phyloP scores from a whole-genome alignment of 257 asterid genomes.

The Solanum chmielewskii region DNA sequence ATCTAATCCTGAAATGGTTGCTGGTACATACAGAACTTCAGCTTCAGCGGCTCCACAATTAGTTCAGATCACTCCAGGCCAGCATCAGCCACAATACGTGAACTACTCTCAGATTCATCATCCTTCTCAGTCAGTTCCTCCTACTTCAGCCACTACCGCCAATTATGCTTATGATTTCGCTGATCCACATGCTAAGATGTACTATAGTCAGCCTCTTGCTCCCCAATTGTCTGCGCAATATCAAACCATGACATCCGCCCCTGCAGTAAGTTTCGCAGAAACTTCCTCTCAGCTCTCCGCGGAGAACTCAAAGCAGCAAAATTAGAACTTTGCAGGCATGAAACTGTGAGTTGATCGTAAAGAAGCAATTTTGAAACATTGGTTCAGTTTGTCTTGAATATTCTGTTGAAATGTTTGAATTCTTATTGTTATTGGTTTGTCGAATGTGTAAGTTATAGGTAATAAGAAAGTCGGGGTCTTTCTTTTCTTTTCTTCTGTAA shows the following conservation, averaged over 20 bases:
- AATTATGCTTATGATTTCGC: slow-evolving; percentile 4
- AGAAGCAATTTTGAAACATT: slow-evolving; percentile 5
- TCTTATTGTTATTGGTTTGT: background rate
- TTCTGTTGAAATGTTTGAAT: background rate
- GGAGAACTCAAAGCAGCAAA: slow-evolving; percentile 5
- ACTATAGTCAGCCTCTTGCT: slow-evolving; percentile 4
- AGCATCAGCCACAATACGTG: slow-evolving; percentile 3
- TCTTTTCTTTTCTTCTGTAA: background rate
- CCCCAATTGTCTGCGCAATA: slow-evolving; percentile 4
- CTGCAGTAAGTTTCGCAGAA: background rate
- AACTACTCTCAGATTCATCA: slow-evolving; percentile 8
- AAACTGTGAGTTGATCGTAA: background rate
- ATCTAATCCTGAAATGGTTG: slow-evolving; percentile 20
- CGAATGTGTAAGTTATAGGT: background rate
- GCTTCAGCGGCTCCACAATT: slow-evolving; percentile 3
- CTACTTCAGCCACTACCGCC: background rate
- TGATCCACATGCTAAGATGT: slow-evolving; percentile 3
- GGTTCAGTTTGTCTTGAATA: background rate
- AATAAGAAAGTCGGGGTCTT: background rate
- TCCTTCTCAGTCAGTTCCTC: slow-evolving; percentile 5
- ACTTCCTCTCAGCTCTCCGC: background rate
- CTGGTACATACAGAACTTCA: slow-evolving; percentile 6
- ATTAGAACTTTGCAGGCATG: slow-evolving; percentile 1
- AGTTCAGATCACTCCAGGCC: background rate
- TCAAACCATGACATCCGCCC: slow-evolving; percentile 4